Base-by-base conservation (phyloP, 2,329 filamentous ascomycete genomes). In the Scedosporium aurantiacum region DNA sequence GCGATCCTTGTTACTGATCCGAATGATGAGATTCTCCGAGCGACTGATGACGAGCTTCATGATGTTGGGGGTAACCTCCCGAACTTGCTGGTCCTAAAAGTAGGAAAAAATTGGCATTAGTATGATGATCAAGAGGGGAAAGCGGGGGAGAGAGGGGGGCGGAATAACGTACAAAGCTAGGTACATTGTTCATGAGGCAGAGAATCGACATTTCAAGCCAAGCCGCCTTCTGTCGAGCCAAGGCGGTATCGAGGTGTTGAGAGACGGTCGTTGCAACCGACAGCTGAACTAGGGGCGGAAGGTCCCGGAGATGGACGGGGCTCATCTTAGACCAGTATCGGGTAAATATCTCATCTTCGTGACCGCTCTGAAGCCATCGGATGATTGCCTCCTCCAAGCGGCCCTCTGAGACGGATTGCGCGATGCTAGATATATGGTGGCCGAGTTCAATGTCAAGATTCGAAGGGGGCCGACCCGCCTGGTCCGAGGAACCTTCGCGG, bases 211-310 rank as follows among this genome's bases (percentile, higher is more conserved):
- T 77, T 68, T 87, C 83, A 47, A 86, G 76, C 82, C 84, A 85
- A 23, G 74, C 75, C 60, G 87, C 73, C 70, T 83, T 83, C 67
- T 83, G 78, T 57, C 78, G 75, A 59, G 86, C 72, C 55, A 78
- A 74, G 10, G 76, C 73, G 4, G 77, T 74, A 62, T 78, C 78
- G 55, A 88, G 73, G 52, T 84, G 78, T 67, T 83, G 78, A 41
- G 82, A 82, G 61, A 88, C 79, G 6, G 84, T 86, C 25, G 85
- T 83, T 60, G 84, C 84, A 45, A 87, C 81, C 1, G 85, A 86
- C 56, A 88, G 76, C 21, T 86, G 75, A 59, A 88, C 78, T 21
- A 88, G 75, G 18, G 84, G 81, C 57, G 82, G 83, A 58, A 88
- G 71, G 37, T 79, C 78, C 62, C 78, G 78, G 63, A 88, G 76